Conservation (phyloP, 2,329 filamentous ascomycete genomes). For the Whalleya microplaca region DNA sequence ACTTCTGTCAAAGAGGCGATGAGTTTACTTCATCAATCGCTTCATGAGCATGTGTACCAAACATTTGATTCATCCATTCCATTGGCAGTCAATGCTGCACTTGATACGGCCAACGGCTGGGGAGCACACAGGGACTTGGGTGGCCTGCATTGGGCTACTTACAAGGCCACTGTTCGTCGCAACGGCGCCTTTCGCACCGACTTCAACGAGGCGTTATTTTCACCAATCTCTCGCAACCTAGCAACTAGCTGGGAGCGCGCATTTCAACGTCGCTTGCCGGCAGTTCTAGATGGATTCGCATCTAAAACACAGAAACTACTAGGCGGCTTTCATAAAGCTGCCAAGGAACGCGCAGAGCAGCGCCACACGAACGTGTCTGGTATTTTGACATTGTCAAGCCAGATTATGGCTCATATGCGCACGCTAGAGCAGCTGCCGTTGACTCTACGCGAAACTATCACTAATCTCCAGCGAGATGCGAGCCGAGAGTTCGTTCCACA, state of each 20-base stretch:
- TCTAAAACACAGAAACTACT: slow-evolving; percentile 19
- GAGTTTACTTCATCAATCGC: slow-evolving; percentile 42
- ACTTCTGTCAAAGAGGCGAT: slow-evolving; percentile 43
- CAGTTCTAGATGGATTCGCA: slow-evolving; percentile 24
- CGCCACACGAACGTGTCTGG: slow-evolving; percentile 25
- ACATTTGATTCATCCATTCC: slow-evolving; percentile 45
- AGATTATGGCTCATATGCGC: slow-evolving; percentile 41
- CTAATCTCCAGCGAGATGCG: slow-evolving; percentile 51
- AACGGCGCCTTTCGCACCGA: slow-evolving; percentile 33
- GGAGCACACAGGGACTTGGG: slow-evolving; percentile 44
- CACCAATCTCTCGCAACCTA: slow-evolving; percentile 26
- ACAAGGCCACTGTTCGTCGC: slow-evolving; percentile 49
- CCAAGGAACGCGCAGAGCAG: slow-evolving; percentile 24
- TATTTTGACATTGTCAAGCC: slow-evolving; percentile 43
- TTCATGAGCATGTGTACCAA: slow-evolving; percentile 51
- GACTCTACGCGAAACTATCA: slow-evolving; percentile 43
- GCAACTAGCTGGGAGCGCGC: slow-evolving; percentile 34
- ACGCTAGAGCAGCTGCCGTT: slow-evolving; percentile 43
- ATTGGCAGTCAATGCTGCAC: slow-evolving; percentile 42
- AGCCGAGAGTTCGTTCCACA: slow-evolving; percentile 57
- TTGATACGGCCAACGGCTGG: slow-evolving; percentile 43
- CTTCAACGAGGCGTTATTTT: slow-evolving; percentile 35
- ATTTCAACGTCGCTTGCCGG: slow-evolving; percentile 31
- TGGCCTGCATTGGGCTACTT: slow-evolving; percentile 55
- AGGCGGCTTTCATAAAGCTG: slow-evolving; percentile 29